phyloP scores from a whole-genome alignment of 805 yeast genomes.

The Hagleromyces aurorensis region DNA sequence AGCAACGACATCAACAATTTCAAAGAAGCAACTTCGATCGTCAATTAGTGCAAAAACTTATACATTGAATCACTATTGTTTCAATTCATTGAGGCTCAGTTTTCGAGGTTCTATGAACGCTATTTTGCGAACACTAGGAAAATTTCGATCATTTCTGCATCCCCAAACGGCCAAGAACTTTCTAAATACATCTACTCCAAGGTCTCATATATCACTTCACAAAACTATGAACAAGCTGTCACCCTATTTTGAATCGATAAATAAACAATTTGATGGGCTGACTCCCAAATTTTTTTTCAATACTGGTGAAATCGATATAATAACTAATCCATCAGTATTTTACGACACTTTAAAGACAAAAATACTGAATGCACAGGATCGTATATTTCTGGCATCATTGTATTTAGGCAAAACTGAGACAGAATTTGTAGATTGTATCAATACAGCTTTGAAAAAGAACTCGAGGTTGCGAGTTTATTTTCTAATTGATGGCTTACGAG shows the following conservation, averaged over 20 bases:
- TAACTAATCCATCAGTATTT: slow-evolving; percentile 64
- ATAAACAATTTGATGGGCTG: slow-evolving; percentile 9
- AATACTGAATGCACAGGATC: slow-evolving; percentile 50
- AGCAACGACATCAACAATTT: too few species aligned
- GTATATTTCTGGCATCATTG: slow-evolving; percentile 76
- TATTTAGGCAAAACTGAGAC: slow-evolving; percentile 79
- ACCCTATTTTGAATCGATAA: slow-evolving; percentile 14
- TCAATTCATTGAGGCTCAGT: too few species aligned
- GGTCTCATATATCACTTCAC: too few species aligned
- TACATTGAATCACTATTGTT: too few species aligned
- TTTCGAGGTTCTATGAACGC: too few species aligned
- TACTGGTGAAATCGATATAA: slow-evolving; percentile 49
- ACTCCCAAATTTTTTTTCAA: slow-evolving; percentile 46
- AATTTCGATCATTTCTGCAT: too few species aligned
- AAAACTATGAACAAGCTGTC: too few species aligned
- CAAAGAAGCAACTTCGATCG: too few species aligned
- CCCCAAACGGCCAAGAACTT: too few species aligned
- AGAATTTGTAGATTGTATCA: slow-evolving; percentile 61
- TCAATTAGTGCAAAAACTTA: too few species aligned
- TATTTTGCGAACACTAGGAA: too few species aligned
- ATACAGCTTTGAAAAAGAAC: slow-evolving; percentile 50
- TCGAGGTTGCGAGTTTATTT: slow-evolving; percentile 60
- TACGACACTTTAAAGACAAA: slow-evolving; percentile 56
- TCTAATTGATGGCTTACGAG: slow-evolving; percentile 80
- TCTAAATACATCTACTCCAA: too few species aligned